phyloP scores from a whole-genome alignment of 2,329 filamentous ascomycete species.

The Tolypocladium ophioglossoides region DNA sequence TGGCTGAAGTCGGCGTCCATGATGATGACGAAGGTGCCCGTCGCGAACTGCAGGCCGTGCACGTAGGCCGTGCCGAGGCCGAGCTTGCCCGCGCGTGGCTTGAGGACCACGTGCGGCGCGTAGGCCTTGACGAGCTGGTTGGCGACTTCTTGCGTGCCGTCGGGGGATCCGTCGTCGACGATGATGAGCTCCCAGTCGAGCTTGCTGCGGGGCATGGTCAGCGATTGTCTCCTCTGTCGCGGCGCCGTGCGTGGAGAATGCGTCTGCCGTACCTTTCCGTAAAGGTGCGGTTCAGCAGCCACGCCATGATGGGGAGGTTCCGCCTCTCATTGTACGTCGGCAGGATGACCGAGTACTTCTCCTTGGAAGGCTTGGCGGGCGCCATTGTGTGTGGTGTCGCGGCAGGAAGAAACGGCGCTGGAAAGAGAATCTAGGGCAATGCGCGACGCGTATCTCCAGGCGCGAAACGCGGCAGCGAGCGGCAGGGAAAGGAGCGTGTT shows the following conservation, averaged over 20 bases:
- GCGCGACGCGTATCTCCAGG: background rate
- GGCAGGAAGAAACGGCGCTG: background rate
- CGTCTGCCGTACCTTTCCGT: conserved; percentile 60
- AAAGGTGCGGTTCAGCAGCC: conserved; percentile 88
- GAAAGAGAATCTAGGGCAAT: background rate
- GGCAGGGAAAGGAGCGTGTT: conserved; percentile 15
- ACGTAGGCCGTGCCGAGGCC: conserved; percentile 96
- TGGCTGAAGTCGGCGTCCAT: conserved; percentile 99
- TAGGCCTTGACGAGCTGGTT: conserved; percentile 84
- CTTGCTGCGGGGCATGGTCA: conserved; percentile 47
- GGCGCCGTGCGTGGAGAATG: background rate
- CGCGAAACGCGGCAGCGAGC: background rate
- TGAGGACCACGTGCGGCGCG: conserved; percentile 67
- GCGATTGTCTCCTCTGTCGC: background rate
- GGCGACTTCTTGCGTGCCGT: conserved; percentile 86
- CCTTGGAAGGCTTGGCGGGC: conserved; percentile 26
- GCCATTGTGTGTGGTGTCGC: conserved; percentile 31
- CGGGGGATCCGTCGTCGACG: conserved; percentile 94
- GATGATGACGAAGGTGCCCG: conserved; percentile 95
- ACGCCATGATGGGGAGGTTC: conserved; percentile 92
- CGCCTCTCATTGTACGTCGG: conserved; percentile 97
- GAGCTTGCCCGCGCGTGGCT: conserved; percentile 86
- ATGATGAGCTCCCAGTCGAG: conserved; percentile 97
- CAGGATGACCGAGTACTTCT: conserved; percentile 95
- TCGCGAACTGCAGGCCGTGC: conserved; percentile 81